phyloP scores from a whole-genome alignment of 768 basidiomycete species.

The Tephrocybe sp. region DNA sequence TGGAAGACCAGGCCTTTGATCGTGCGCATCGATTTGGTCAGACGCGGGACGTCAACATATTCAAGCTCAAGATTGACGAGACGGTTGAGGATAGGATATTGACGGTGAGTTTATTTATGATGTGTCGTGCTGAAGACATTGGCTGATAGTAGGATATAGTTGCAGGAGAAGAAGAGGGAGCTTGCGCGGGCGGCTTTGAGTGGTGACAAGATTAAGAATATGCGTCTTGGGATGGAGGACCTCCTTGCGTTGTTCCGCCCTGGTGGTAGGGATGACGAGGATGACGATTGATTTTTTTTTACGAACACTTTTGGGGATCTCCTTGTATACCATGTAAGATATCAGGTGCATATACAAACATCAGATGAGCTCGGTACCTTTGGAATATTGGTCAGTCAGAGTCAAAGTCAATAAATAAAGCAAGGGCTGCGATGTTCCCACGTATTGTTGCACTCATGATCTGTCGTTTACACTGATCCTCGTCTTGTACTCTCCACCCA shows the following conservation, averaged over 20 bases:
- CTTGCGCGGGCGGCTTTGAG: slow-evolving; percentile 82
- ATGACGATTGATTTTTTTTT: slow-evolving; percentile 21
- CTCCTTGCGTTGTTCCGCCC: slow-evolving; percentile 76
- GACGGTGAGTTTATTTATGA: slow-evolving; percentile 36
- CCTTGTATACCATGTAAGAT: background rate
- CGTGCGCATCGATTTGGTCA: slow-evolving; percentile 91
- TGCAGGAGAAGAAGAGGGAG: slow-evolving; percentile 91
- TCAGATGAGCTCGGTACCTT: background rate
- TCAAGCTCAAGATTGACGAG: slow-evolving; percentile 81
- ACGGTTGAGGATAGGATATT: slow-evolving; percentile 90
- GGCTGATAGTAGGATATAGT: slow-evolving; percentile 30
- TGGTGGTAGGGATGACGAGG: slow-evolving; percentile 56
- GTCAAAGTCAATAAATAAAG: background rate
- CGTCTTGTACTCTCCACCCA: slow-evolving; percentile 2
- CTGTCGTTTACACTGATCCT: slow-evolving; percentile 15
- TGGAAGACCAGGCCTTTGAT: slow-evolving; percentile 94
- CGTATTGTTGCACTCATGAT: slow-evolving; percentile 15
- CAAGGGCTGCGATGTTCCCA: slow-evolving; percentile 17
- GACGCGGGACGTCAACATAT: slow-evolving; percentile 80
- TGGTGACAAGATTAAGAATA: slow-evolving; percentile 84
- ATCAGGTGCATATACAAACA: background rate
- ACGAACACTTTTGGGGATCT: background rate
- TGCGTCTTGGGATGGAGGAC: slow-evolving; percentile 83
- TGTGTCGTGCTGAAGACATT: background rate
- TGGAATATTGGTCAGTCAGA: slow-evolving; percentile 1